Percentiles rank a stretch among this genome's conserved stretches.
phyloP scores from a whole-genome alignment of 768 basidiomycete species.

The Boletales sp. region DNA sequence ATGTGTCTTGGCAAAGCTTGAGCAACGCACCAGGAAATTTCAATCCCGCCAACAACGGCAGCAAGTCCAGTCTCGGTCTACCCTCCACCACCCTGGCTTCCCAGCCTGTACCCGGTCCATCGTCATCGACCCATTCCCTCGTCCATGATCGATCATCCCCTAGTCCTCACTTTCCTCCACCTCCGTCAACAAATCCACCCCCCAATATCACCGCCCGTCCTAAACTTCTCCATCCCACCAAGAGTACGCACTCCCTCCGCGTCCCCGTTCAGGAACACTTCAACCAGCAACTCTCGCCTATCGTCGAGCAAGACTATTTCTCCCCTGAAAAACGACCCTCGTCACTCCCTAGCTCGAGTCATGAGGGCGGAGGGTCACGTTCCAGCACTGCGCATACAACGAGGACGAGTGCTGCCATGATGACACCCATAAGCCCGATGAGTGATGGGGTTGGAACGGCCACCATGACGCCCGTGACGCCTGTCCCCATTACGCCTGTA shows the following conservation, averaged over 20 bases:
- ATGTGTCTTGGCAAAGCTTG: slow-evolving; percentile 36
- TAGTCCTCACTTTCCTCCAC: slow-evolving; percentile 32
- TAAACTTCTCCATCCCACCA: slow-evolving; percentile 29
- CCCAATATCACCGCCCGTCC: slow-evolving; percentile 27
- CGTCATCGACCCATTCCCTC: slow-evolving; percentile 14
- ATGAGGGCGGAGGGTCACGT: slow-evolving; percentile 24
- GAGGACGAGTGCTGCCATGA: slow-evolving; percentile 29
- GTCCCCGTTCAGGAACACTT: slow-evolving; percentile 32
- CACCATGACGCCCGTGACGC: slow-evolving; percentile 27
- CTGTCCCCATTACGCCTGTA: slow-evolving; percentile 29
- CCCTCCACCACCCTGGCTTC: neutral
- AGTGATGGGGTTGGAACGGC: slow-evolving; percentile 16
- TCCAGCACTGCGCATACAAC: slow-evolving; percentile 29
- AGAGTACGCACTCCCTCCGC: slow-evolving; percentile 43
- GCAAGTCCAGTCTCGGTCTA: slow-evolving; percentile 3
- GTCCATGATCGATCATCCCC: slow-evolving; percentile 22
- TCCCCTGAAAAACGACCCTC: slow-evolving; percentile 44
- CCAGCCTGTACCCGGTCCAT: slow-evolving; percentile 3
- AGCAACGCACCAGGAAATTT: slow-evolving; percentile 8
- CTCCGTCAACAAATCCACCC: slow-evolving; percentile 29
- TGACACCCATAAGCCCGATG: slow-evolving; percentile 26
- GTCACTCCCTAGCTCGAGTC: slow-evolving; percentile 29
- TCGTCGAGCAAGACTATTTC: slow-evolving; percentile 61
- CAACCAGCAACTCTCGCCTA: slow-evolving; percentile 54
- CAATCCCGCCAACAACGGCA: slow-evolving; percentile 4